phyloP scores from a whole-genome alignment of 2,329 filamentous ascomycete species.

The Bipolaris zeicola region DNA sequence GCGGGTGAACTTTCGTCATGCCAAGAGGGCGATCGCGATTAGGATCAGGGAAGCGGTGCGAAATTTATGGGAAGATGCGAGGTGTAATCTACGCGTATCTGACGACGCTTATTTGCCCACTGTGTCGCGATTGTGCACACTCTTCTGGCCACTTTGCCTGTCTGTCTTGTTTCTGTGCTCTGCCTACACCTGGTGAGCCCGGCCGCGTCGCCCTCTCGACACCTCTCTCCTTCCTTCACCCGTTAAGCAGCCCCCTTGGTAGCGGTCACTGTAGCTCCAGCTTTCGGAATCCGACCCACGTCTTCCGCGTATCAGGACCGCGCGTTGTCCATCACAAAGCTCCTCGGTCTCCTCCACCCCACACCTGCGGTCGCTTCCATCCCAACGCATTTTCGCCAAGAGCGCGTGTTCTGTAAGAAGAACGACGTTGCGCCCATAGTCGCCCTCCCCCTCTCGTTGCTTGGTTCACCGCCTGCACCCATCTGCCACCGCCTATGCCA shows the following conservation, averaged over 20 bases:
- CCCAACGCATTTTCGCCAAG: neutral
- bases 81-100: constrained; percentile 25
- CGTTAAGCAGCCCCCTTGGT: constrained; percentile 11
- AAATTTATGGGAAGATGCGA: constrained; percentile 29
- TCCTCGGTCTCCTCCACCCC: constrained; percentile 5
- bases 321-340: constrained; percentile 4
- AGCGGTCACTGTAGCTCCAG: constrained; percentile 5
- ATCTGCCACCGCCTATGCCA: constrained; percentile 36
- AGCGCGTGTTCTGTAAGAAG: neutral
- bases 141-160: neutral
- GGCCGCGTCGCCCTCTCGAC: constrained; percentile 6
- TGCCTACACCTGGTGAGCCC: neutral
- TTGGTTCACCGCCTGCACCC: constrained; percentile 6
- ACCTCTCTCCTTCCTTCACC: constrained; percentile 7
- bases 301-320: constrained; percentile 11
- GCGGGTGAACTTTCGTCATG: constrained; percentile 29
- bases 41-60: constrained; percentile 29
- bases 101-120: constrained; percentile 14
- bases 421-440: neutral
- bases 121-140: constrained; percentile 1
- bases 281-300: constrained; percentile 18
- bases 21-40: constrained; percentile 32
- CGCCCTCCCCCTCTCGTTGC: neutral
- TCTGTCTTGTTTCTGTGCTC: neutral
- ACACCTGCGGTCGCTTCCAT: neutral